Conservation (phyloP, 1,284 basidiomycete genomes). For the Apiotrichum porosum region DNA sequence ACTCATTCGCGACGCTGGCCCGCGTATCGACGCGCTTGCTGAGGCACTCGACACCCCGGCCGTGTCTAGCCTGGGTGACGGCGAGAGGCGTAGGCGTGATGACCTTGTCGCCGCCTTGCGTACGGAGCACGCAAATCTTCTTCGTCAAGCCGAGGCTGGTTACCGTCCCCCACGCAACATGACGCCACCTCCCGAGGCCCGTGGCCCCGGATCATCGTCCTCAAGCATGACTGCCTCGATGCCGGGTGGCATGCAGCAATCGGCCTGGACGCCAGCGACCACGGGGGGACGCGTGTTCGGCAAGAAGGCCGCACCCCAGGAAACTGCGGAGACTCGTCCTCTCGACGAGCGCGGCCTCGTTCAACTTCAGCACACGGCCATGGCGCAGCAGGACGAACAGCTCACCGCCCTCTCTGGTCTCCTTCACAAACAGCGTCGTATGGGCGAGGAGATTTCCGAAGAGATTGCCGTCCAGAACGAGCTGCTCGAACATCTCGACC, state of each 20-base stretch:
- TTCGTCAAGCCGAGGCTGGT: conserved; percentile 45
- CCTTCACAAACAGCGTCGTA: conserved; percentile 74
- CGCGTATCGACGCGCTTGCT: conserved; percentile 65
- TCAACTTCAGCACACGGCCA: conserved; percentile 70
- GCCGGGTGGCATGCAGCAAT: conserved; percentile 5
- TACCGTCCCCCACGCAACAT: conserved; percentile 15
- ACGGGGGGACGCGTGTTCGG: conserved; percentile 65
- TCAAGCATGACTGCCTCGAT: background rate
- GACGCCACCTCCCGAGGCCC: conserved; percentile 3
- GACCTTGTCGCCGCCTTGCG: conserved; percentile 74
- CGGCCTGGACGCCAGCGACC: conserved; percentile 17
- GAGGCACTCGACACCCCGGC: conserved; percentile 61
- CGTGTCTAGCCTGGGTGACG: conserved; percentile 58
- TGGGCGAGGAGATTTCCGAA: conserved; percentile 79
- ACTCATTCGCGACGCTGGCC: conserved; percentile 67
- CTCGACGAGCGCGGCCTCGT: conserved; percentile 77
- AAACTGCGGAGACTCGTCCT: conserved; percentile 79
- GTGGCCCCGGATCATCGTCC: background rate
- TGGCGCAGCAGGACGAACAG: conserved; percentile 78
- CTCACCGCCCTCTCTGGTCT: conserved; percentile 73
- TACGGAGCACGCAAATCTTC: conserved; percentile 61
- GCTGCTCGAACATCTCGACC: conserved; percentile 70
- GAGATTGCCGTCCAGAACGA: conserved; percentile 85
- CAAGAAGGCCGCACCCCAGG: conserved; percentile 56
- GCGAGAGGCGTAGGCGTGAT: conserved; percentile 73